Conservation (phyloP, 192 early-diverging fungal genomes). For the Umbelopsis isabellina region DNA sequence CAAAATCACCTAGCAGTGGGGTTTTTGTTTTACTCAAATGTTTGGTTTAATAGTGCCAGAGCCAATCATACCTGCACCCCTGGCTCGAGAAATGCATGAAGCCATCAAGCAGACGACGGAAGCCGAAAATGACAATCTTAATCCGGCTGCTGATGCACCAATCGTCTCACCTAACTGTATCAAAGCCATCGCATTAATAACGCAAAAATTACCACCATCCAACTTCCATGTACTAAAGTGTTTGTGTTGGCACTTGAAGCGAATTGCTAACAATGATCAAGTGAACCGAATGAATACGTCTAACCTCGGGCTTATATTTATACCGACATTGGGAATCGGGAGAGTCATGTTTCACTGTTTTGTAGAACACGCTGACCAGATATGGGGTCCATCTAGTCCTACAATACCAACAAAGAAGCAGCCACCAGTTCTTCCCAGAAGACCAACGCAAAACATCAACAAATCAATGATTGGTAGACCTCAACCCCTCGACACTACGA, state of each 20-base stretch:
- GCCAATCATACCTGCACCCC: conserved; percentile 47
- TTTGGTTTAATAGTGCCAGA: conserved; percentile 46
- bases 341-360: conserved; percentile 57
- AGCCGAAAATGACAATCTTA: conserved; percentile 30
- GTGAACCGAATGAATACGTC: conserved; percentile 64
- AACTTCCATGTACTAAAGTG: conserved; percentile 55
- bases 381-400: conserved; percentile 22
- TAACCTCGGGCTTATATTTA: conserved; percentile 65
- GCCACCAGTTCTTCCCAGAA: conserved; percentile 27
- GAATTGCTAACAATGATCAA: conserved; percentile 47
- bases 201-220: conserved; percentile 48
- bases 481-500: neutral
- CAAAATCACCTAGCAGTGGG: neutral
- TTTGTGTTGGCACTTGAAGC: conserved; percentile 57
- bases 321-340: conserved; percentile 59
- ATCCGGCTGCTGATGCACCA: conserved; percentile 16
- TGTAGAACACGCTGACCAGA: conserved; percentile 42
- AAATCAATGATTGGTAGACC: neutral
- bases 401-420: neutral
- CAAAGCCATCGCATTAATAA: conserved; percentile 36
- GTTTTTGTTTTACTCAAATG: conserved; percentile 7
- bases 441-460: conserved; percentile 3
- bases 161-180: conserved; percentile 32
- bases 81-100: conserved; percentile 51
- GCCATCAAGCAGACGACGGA: conserved; percentile 31